phyloP scores from a whole-genome alignment of 345 rosid species.

The Carallia brachiata region DNA sequence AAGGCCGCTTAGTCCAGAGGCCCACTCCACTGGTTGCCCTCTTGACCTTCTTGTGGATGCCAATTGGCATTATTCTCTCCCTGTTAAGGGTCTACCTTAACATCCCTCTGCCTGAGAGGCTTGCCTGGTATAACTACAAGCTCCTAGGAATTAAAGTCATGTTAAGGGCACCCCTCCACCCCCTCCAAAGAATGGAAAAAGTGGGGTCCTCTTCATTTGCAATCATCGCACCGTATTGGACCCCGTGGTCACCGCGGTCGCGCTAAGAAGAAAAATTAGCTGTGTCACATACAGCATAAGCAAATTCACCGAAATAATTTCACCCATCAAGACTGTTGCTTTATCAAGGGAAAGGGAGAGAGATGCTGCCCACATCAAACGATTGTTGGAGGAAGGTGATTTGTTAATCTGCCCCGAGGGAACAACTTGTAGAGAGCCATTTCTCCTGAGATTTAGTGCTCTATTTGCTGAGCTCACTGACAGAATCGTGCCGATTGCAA shows the following conservation, averaged over 20 bases:
- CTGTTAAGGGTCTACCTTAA: slow-evolving; percentile 56
- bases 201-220: slow-evolving; percentile 82
- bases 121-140: slow-evolving; percentile 57
- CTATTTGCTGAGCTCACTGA: slow-evolving; percentile 88
- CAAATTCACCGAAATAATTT: slow-evolving; percentile 75
- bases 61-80: slow-evolving; percentile 55
- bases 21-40: slow-evolving; percentile 67
- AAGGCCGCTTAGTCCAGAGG: slow-evolving; percentile 65
- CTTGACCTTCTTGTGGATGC: slow-evolving; percentile 65
- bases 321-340: slow-evolving; percentile 91
- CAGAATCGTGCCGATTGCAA: slow-evolving; percentile 85
- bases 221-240: slow-evolving; percentile 87
- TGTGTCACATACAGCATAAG: slow-evolving; percentile 97
- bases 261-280: slow-evolving; percentile 79
- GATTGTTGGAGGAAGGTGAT: slow-evolving; percentile 81
- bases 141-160: slow-evolving; percentile 49
- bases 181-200: slow-evolving; percentile 61
- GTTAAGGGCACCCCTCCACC: slow-evolving; percentile 79
- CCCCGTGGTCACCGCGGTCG: slow-evolving; percentile 80
- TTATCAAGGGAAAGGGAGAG: slow-evolving; percentile 75
- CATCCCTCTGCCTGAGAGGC: slow-evolving; percentile 62
- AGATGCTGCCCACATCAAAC: slow-evolving; percentile 74
- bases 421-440: slow-evolving; percentile 92
- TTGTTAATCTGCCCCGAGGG: slow-evolving; percentile 94
- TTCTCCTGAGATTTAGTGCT: slow-evolving; percentile 82